A percentile compares a stretch with the other conserved stretches of the same genome.
Conservation (phyloP, 352 stramenopile species). For the Phytophthora kernoviae region DNA sequence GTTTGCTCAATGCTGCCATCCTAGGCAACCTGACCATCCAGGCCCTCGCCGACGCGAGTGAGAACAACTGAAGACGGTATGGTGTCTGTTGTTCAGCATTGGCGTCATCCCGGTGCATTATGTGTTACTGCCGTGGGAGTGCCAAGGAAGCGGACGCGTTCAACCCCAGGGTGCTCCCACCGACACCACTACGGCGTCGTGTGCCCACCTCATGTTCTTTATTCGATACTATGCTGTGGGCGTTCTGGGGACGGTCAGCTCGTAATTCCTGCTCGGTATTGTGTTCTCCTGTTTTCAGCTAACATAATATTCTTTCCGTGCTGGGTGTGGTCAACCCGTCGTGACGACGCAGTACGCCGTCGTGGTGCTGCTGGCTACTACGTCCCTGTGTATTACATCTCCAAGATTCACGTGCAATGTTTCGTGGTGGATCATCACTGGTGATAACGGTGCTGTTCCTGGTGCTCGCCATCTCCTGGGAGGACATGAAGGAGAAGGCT, state of each 20-base stretch:
- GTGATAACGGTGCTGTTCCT: slow-evolving; percentile 59
- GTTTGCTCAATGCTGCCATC: slow-evolving; percentile 46
- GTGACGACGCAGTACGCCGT: slow-evolving; percentile 53
- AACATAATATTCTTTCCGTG: not conserved
- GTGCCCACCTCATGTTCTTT: slow-evolving; percentile 27
- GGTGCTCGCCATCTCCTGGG: slow-evolving; percentile 45
- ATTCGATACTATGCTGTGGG: slow-evolving; percentile 33
- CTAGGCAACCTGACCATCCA: slow-evolving; percentile 57
- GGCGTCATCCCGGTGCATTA: slow-evolving; percentile 46
- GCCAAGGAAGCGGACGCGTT: slow-evolving; percentile 47
- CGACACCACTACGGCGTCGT: not conserved
- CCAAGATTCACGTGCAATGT: slow-evolving; percentile 61
- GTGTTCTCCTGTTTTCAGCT: not conserved
- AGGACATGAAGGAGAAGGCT: slow-evolving; percentile 41
- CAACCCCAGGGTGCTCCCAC: slow-evolving; percentile 4
- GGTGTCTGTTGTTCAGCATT: slow-evolving; percentile 53
- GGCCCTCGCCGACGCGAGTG: slow-evolving; percentile 28
- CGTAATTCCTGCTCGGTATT: not conserved
- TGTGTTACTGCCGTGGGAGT: slow-evolving; percentile 50
- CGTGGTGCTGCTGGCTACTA: slow-evolving; percentile 67
- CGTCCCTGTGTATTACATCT: slow-evolving; percentile 60
- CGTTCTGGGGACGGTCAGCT: slow-evolving; percentile 38
- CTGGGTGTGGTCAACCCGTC: slow-evolving; percentile 24
- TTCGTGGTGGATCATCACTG: too few relatives aligned
- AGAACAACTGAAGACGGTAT: slow-evolving; percentile 57